These are phyloP conservation scores for Lomentospora prolificans DNA, from an alignment of 2,329 filamentous ascomycete genomes.

Conservation along the genomic window DNA sequence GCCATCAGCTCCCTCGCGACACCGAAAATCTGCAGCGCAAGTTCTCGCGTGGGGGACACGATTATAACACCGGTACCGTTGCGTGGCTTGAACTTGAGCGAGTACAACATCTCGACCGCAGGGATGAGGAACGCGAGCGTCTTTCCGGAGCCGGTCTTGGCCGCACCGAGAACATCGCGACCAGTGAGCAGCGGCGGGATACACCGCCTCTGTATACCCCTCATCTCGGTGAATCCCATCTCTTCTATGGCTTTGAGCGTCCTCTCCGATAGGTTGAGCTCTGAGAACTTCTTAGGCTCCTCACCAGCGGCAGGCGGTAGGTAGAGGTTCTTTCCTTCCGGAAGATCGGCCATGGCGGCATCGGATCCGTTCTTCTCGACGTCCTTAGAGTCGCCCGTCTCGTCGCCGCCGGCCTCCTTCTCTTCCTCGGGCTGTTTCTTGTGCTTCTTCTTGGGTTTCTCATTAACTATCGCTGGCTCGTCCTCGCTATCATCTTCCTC, in stretches of 20 bases:
- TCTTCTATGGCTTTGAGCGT: constrained; percentile 79
- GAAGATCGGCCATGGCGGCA: constrained; percentile 18
- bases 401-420: constrained; percentile 13
- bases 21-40: constrained; percentile 92
- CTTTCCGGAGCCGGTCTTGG: constrained; percentile 94
- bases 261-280: constrained; percentile 78
- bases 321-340: constrained; percentile 31
- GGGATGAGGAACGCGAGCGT: constrained; percentile 92
- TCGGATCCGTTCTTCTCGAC: constrained; percentile 14
- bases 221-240: constrained; percentile 95
- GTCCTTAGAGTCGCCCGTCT: constrained; percentile 11
- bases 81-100: constrained; percentile 85
- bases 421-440: constrained; percentile 13
- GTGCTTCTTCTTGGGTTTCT: constrained; percentile 8
- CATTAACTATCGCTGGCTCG: constrained; percentile 13
- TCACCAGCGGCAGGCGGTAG: constrained; percentile 47
- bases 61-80: constrained; percentile 90
- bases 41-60: constrained; percentile 84
- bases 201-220: constrained; percentile 78
- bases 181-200: constrained; percentile 86
- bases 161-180: constrained; percentile 85
- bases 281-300: constrained; percentile 62
- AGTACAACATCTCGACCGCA: constrained; percentile 83
- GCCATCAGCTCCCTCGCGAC: constrained; percentile 90
- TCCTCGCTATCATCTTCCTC: constrained; percentile 12